phyloP scores from a whole-genome alignment of 1,139 yeast genomes.

The Meyerozyma elateridarum region DNA sequence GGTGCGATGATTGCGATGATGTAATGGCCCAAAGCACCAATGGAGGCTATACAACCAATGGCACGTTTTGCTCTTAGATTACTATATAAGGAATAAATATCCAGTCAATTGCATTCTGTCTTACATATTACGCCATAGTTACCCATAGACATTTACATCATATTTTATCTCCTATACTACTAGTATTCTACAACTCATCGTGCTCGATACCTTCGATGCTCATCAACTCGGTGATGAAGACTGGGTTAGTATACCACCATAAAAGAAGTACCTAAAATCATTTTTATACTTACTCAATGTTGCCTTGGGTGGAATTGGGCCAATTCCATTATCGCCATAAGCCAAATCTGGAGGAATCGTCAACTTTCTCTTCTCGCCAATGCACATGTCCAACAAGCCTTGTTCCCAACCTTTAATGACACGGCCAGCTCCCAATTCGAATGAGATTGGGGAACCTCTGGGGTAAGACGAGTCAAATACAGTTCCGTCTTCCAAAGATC shows the following conservation, averaged over 20 bases:
- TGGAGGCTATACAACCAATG: too few relatives aligned
- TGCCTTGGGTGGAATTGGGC: constrained; percentile 74
- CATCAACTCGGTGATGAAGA: constrained; percentile 13
- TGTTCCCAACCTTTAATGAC: constrained; percentile 89
- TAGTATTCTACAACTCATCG: constrained; percentile 2
- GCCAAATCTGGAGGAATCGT: constrained; percentile 74
- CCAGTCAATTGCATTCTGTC: too few relatives aligned
- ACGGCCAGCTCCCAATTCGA: constrained; percentile 67
- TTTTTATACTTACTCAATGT: constrained; percentile 40
- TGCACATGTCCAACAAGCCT: constrained; percentile 73
- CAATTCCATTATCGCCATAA: constrained; percentile 74
- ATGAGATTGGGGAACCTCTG: constrained; percentile 63
- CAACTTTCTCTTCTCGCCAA: constrained; percentile 78
- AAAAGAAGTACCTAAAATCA: not conserved
- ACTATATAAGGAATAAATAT: too few relatives aligned
- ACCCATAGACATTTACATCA: too few relatives aligned
- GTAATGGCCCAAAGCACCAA: too few relatives aligned
- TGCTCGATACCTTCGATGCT: constrained; percentile 7
- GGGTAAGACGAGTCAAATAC: constrained; percentile 70
- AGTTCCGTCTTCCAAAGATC: constrained; percentile 61
- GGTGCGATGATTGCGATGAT: too few relatives aligned
- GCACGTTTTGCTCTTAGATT: too few relatives aligned
- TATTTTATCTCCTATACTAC: too few relatives aligned
- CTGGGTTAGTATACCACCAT: constrained; percentile 10
- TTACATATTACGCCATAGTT: too few relatives aligned